Conservation (phyloP, 345 rosid genomes). For the Populus deltoides region DNA sequence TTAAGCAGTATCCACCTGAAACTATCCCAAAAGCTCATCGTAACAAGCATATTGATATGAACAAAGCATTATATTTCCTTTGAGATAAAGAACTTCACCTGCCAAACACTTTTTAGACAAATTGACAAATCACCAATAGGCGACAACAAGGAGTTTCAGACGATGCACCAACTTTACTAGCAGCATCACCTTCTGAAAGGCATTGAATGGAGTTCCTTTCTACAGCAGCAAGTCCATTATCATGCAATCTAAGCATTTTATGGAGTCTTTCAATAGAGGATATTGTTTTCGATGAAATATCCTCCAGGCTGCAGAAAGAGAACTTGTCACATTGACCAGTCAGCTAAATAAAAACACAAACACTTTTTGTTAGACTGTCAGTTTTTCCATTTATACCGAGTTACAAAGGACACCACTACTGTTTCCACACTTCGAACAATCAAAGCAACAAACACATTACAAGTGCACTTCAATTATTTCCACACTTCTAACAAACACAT, state of each 20-base stretch:
- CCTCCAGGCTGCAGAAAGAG: conserved; percentile 44
- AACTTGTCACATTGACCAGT: not conserved
- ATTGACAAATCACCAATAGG: conserved; percentile 36
- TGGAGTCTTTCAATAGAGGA: conserved; percentile 61
- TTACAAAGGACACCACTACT: no score
- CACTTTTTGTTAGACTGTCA: not conserved
- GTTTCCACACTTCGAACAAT: no score
- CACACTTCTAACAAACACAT: no score
- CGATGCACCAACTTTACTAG: conserved; percentile 62
- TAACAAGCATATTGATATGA: no score
- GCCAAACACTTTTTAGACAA: no score
- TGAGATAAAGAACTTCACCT: no score
- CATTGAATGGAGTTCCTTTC: conserved; percentile 68
- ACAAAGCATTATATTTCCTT: no score
- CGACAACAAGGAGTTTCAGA: conserved; percentile 74
- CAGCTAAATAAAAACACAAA: not conserved
- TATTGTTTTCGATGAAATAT: conserved; percentile 44
- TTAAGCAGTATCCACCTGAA: not conserved
- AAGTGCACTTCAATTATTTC: no score
- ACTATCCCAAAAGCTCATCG: not conserved
- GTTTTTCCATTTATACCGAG: not conserved
- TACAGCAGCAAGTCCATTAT: conserved; percentile 46
- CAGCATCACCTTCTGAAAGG: conserved; percentile 48
- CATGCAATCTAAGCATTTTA: conserved; percentile 51
- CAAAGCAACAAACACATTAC: no score